Evolutionary conservation across 345 rosid species (phyloP), one percentile per base, ranked within the genome.

Genomic region (Tarenaya hassleriana): DNA sequence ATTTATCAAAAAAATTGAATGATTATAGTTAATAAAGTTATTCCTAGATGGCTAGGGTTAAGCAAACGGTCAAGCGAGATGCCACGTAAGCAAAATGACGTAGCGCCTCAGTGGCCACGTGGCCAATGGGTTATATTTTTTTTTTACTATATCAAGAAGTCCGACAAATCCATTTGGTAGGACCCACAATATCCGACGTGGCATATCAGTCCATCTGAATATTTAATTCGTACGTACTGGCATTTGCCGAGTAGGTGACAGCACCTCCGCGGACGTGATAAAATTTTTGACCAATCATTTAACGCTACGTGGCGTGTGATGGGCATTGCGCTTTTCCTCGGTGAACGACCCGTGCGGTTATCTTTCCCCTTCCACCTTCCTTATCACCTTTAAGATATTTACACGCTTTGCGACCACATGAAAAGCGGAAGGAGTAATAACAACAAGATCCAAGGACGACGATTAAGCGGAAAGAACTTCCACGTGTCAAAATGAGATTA

Each of bases 401-500:
- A 24, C 29, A 24, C 29, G 5, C 29, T 24, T 24, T 24, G 29
- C 29, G 29, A 24, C 29, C 29, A 24, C 29, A 24, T 24, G 29
- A 24, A 24, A 24, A 24, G 29, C 29, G 45, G n/a, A 12, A 47
- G 60, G 46, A 43, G 37, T 8, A 31, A 50, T 41, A 62, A 49
- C 49, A 50, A 43, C 71, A 67, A 77, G 78, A 77, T 76, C 78
- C 74, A 27, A 69, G 72, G 66, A n/a, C 71, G 68, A 56, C 60
- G 61, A 76, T 40, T 42, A 43, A 18, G 47, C 2, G 29, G 16
- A 13, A 45, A 7, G 5, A 40, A 41, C 10, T 0, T 0, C 19
- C 70, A 66, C 50, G 65, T 53, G 55, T 53, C 56, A 1, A 32
- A 10, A 5, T 4, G 1, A 0, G 3, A 15, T 18, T 2, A 31